Evolutionary conservation across 1,139 yeast genomes (phyloP).

Genomic region (Taphrina flavorubra): DNA sequence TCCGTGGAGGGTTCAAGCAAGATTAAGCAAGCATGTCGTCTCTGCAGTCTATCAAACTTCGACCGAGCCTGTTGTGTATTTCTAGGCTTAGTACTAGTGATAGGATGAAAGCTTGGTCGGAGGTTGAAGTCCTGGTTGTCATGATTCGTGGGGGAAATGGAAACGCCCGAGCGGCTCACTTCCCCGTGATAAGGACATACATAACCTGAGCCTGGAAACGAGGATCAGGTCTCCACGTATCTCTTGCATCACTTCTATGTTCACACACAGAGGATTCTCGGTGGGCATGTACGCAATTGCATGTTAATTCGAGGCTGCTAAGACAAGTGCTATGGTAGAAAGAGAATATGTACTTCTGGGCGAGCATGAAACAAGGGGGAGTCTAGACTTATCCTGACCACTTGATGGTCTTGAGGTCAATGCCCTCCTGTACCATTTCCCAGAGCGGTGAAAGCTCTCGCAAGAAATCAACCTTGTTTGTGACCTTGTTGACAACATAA

Average conservation of each 20-base stretch:
- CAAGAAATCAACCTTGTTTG: conserved; percentile 85
- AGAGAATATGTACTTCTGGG: neutral
- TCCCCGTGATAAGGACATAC: neutral
- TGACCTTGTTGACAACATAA: conserved; percentile 85
- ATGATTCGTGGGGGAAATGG: conserved; percentile 1
- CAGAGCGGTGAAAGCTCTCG: conserved; percentile 94
- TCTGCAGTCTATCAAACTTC: no score
- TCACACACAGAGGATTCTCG: no score
- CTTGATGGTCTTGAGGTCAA: conserved; percentile 88
- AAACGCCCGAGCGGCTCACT: neutral
- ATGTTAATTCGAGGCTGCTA: neutral
- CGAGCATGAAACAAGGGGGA: neutral
- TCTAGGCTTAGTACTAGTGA: no score
- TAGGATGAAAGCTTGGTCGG: no score
- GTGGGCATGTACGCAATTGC: no score
- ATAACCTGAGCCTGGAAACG: no score
- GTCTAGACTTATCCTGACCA: conserved; percentile 58
- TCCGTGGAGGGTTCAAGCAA: no score
- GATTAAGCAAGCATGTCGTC: no score
- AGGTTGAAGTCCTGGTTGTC: no score
- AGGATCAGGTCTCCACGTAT: no score
- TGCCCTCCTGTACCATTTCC: conserved; percentile 99
- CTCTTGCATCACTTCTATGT: no score
- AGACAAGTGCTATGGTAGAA: neutral
- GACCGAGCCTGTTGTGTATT: no score